Evolutionary conservation across 768 basidiomycete species (phyloP), one percentile per base, ranked within the genome.

Genomic region (Phanerochaete sordida): DNA sequence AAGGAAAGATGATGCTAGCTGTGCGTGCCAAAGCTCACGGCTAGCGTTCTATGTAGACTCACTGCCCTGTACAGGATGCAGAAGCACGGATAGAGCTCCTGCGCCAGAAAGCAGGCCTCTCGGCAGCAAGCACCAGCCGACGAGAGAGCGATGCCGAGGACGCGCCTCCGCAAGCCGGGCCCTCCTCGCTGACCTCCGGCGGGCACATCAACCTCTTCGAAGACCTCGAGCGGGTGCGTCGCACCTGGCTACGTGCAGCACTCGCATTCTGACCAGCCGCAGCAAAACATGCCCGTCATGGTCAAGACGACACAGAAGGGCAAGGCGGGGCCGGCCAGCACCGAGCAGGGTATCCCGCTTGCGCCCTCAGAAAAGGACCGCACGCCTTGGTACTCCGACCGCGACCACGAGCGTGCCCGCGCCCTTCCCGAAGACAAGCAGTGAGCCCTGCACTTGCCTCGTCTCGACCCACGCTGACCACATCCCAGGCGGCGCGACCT

Each of bases 171-270:
- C 33, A 70, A 66, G 58, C 70, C 61, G 49, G 75, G 6, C 59
- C 77, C 1, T 72, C 75, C 8, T 63, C 65, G 56, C 82, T 59
- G 76, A 80, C 30, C 77, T 79, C 1, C 77, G 76, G 76, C 35
- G 87, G 87, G 1, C 91, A 94, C 66, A 91, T 93, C 72, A 93
- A 93, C 68, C 74, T 94, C 54, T 93, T 93, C 64, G 86, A 89
- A 64, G 90, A 92, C 66, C 64, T 93, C n/a, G 91, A 93, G 66
- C 79, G 84, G 64, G 90, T 87, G 56, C 19, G 78, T 63, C 13
- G 3, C 33, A 5, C 19, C 21, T 52, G 33, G 33, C n/a, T 12
- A 15, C 30, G 26, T 52, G 21, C 35, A 19, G 15, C 12, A 13
- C 39, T 4, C 8, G 39, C 33, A 6, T 9, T 19, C 21, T 33